Conservation (phyloP, 805 yeast genomes). For the Ogataea haglerorum region DNA sequence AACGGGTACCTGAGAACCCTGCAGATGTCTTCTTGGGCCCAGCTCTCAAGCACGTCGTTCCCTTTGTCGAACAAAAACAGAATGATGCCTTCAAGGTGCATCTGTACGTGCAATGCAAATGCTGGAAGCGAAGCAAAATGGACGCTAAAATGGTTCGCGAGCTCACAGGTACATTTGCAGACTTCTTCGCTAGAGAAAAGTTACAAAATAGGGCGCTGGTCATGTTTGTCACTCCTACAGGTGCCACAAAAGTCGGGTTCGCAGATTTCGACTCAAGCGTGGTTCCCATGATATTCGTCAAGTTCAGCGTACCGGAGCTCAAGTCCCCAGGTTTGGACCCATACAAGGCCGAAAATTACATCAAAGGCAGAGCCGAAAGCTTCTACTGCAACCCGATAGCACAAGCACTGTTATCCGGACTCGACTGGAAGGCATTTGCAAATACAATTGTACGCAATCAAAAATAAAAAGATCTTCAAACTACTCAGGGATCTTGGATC, state of each 20-base stretch:
- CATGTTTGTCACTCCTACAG: slow-evolving; percentile 45
- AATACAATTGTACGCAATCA: slow-evolving; percentile 6
- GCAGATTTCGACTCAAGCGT: slow-evolving; percentile 41
- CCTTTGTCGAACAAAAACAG: slow-evolving; percentile 17
- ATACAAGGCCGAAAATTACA: slow-evolving; percentile 38
- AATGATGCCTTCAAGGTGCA: slow-evolving; percentile 32
- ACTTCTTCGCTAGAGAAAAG: slow-evolving; percentile 15
- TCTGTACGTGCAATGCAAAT: slow-evolving; percentile 55
- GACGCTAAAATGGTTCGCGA: slow-evolving; percentile 50
- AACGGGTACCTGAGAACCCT: neutral
- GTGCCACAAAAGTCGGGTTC: slow-evolving; percentile 46
- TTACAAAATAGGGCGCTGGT: slow-evolving; percentile 25
- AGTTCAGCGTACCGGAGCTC: slow-evolving; percentile 35
- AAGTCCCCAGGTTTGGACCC: slow-evolving; percentile 19
- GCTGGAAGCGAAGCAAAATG: slow-evolving; percentile 39
- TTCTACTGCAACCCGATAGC: slow-evolving; percentile 39
- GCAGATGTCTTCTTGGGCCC: neutral
- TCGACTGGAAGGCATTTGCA: slow-evolving; percentile 31
- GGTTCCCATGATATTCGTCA: slow-evolving; percentile 44
- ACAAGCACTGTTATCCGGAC: slow-evolving; percentile 34
- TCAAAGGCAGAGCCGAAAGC: slow-evolving; percentile 35
- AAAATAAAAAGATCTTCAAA: slow-evolving; percentile 10
- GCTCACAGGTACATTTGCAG: slow-evolving; percentile 47
- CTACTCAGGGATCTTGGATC: slow-evolving; percentile 19
- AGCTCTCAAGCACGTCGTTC: neutral